Base-by-base conservation (phyloP, 306 rosid species). In the Cicer arietinum region DNA sequence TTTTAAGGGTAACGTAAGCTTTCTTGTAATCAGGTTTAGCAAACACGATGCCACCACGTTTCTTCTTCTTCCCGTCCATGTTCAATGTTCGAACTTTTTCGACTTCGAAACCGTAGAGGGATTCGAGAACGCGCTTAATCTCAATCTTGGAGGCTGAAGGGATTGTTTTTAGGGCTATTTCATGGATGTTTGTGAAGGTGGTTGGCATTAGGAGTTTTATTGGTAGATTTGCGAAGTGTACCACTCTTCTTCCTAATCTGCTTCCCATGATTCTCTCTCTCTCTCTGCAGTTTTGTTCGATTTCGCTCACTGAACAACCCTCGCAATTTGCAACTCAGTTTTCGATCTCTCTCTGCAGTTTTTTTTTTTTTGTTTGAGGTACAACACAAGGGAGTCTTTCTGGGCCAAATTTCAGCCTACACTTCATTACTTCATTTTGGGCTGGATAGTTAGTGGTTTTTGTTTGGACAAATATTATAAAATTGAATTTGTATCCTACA, bases 121-220 rank as follows among this genome's bases (percentile, higher is more conserved):
- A 91, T 66, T 89, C 89, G 4, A 91, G 90, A 6, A 90, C 93
- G 69, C 93, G 95, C 86, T 92, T 92, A 88, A 94, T 92, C 84
- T 94, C 99, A 79, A 94, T 90, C 79, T 92, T 95, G 73, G 99
- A 77, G 8, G 98, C 98, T 0, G 99, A 90, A 4, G 98, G 99
- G 41, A 92, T 90, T 72, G 99, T 90, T 73, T 92, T 92, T 35
- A 95, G 91, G 0, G 99, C 88, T 68, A 95, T 90, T 70, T 95
- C 98, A 5, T 42, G 77, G 85, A 92, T 90, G 87, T 89, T 86
- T 71, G 88, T 81, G 86, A 90, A 92, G 66, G 63, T 76, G 3
- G 43, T 78, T 0, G 99, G 98, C 96, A 95, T 89, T 1, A 95
- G 76, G n/a, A 92, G 97, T 84, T 90, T 90, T 67, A 95, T 92